phyloP scores from a whole-genome alignment of 179 eudicot species.

The Sideroxylon spinosum region DNA sequence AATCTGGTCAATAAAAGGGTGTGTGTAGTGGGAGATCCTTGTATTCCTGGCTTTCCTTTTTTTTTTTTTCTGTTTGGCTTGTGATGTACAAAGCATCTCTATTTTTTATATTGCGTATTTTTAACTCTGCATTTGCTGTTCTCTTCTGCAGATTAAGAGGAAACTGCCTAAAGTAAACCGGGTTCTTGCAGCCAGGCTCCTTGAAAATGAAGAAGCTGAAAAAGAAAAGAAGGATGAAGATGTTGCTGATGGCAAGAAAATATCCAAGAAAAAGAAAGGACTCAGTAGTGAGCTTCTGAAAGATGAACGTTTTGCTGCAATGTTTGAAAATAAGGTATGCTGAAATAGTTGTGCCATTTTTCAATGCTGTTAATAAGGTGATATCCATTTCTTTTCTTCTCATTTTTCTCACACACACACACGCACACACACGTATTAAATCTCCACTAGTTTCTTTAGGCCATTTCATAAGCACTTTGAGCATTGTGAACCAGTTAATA shows the following conservation, averaged over 20 bases:
- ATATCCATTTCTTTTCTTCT: background rate
- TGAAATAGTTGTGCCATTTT: background rate
- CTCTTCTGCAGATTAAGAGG: slow-evolving; percentile 49
- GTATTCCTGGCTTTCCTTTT: background rate
- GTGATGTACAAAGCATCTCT: background rate
- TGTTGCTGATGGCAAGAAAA: slow-evolving; percentile 45
- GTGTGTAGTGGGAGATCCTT: background rate
- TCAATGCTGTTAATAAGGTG: slow-evolving; percentile 1
- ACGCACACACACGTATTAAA: too few relatives aligned
- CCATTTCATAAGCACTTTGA: background rate
- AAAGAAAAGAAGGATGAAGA: slow-evolving; percentile 35
- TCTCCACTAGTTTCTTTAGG: background rate
- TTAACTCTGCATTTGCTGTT: background rate
- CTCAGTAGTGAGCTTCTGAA: slow-evolving; percentile 45
- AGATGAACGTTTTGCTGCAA: slow-evolving; percentile 54
- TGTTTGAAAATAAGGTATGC: slow-evolving; percentile 61
- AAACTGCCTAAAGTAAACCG: slow-evolving; percentile 73
- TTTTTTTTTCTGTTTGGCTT: background rate
- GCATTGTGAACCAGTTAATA: background rate
- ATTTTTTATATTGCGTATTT: slow-evolving; percentile 2
- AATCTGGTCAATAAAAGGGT: background rate
- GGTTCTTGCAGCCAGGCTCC: slow-evolving; percentile 37
- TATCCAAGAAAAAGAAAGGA: slow-evolving; percentile 64
- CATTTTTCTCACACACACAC: background rate
- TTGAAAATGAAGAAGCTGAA: slow-evolving; percentile 55